Conservation (phyloP, 805 yeast genomes). For the Wickerhamiella slavikovae region DNA sequence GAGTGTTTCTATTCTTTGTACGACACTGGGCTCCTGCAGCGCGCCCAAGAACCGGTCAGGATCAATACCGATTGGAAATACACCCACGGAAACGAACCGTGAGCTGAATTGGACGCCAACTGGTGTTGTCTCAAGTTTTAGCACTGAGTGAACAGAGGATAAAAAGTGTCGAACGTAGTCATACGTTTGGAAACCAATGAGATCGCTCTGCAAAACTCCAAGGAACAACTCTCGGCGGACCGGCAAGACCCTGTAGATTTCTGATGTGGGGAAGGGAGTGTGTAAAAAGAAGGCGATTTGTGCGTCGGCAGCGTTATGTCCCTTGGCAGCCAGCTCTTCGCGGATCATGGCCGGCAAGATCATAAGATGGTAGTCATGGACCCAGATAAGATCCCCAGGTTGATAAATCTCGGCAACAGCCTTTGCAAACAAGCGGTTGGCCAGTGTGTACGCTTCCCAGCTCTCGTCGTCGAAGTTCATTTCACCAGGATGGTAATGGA, state of each 20-base stretch:
- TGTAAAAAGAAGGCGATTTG: conserved; percentile 86
- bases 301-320: conserved; percentile 28
- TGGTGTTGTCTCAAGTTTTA: conserved; percentile 68
- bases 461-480: conserved; percentile 93
- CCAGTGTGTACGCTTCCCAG: conserved; percentile 95
- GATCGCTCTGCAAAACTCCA: conserved; percentile 85
- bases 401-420: conserved; percentile 47
- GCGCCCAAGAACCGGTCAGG: conserved; percentile 80
- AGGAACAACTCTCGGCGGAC: conserved; percentile 79
- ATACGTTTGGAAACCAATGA: conserved; percentile 97
- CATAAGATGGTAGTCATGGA: conserved; percentile 96
- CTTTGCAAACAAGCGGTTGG: conserved; percentile 64
- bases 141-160: conserved; percentile 67
- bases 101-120: conserved; percentile 70
- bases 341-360: conserved; percentile 76
- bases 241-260: conserved; percentile 86
- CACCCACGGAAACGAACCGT: conserved; percentile 69
- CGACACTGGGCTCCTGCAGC: conserved; percentile 38
- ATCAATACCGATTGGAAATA: conserved; percentile 98
- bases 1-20: conserved; percentile 41
- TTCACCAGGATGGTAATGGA: conserved; percentile 98
- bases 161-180: conserved; percentile 94
- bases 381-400: conserved; percentile 87
- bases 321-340: conserved; percentile 24
- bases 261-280: conserved; percentile 96